Evolutionary conservation across 192 early-diverging fungal genomes (phyloP).

Genomic region (Umbelopsis ramanniana): DNA sequence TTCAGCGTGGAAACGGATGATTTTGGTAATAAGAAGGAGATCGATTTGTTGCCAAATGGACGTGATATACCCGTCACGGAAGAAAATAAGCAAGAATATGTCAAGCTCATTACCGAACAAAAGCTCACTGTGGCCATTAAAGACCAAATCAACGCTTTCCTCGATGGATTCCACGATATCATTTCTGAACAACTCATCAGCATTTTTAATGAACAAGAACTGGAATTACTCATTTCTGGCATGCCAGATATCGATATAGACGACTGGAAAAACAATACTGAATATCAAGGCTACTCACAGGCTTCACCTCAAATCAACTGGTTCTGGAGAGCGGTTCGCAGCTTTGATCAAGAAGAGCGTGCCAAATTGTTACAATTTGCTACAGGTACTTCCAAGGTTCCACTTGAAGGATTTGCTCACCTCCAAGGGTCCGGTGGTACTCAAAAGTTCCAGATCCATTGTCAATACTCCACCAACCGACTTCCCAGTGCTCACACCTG

Average conservation of each 20-base stretch:
- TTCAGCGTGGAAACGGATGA: slow-evolving; percentile 94
- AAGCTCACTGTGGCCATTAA: slow-evolving; percentile 89
- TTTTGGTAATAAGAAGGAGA: slow-evolving; percentile 83
- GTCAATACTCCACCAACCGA: slow-evolving; percentile 89
- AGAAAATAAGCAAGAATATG: slow-evolving; percentile 97
- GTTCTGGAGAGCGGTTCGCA: slow-evolving; percentile 98
- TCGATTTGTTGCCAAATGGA: slow-evolving; percentile 90
- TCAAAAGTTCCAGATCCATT: slow-evolving; percentile 99
- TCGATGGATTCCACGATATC: slow-evolving; percentile 94
- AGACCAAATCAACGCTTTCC: slow-evolving; percentile 93
- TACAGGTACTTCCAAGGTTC: slow-evolving; percentile 97
- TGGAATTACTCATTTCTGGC: slow-evolving; percentile 97
- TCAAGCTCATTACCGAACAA: slow-evolving; percentile 91
- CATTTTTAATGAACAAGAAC: slow-evolving; percentile 99
- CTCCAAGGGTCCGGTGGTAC: slow-evolving; percentile 93
- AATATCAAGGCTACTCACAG: slow-evolving; percentile 89
- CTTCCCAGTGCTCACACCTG: slow-evolving; percentile 98
- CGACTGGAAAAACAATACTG: slow-evolving; percentile 99
- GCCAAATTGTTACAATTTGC: slow-evolving; percentile 98
- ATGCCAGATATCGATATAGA: slow-evolving; percentile 99
- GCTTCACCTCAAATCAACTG: slow-evolving; percentile 93
- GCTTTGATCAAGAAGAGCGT: slow-evolving; percentile 96
- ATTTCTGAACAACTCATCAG: slow-evolving; percentile 91
- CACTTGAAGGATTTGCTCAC: slow-evolving; percentile 92
- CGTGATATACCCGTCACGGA: slow-evolving; percentile 90